Base-by-base conservation (phyloP, 768 basidiomycete species). In the Hypsizygus marmoreus region DNA sequence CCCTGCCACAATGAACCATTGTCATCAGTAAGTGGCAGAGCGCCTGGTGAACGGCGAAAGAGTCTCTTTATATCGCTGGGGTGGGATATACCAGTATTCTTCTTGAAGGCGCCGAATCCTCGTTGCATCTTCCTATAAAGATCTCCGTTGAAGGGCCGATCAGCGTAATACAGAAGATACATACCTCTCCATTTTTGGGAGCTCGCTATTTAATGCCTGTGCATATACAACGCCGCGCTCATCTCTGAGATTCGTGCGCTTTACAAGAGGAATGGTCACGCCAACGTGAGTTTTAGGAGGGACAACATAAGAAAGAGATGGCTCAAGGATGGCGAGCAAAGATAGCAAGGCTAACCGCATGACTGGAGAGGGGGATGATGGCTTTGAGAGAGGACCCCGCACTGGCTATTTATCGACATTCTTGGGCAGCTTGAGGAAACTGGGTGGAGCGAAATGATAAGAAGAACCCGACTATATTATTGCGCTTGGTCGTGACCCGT, bases 1-100 rank as follows among this genome's bases (percentile, higher is more conserved):
- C 77, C 77, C 29, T 68, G 65, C 79, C 79, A 80, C 47, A 78
- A 60, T 32, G 61, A 52, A 11, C 62, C 63, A 42, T 60, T 55
- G 36, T 72, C 67, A 39, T 70, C 67, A 9, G 64, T 63, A 29
- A 80, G 64, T 6, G 63, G 33, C 22, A 60, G 62, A 17, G 49
- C 28, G 13, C 66, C 66, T 2, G 60, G 60, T 17, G 48, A 59
- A 28, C 71, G 64, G 56, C 59, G 66, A 26, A 46, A 41, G 40
- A 51, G 32, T 34, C 40, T 43, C 14, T 43, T 37, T 13, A 30
- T 43, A 43, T 60, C 48, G 58, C 49, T 49, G 39, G 73, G 68
- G 49, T 76, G 77, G 0, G 54, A 50, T 11, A 49, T 40, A 8
- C 79, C 77, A 4, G 70, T 76, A 53, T 79, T 79, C n/a, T 40